Conservation (phyloP, 2,329 filamentous ascomycete genomes). For the Aspergillus costaricaensis region DNA sequence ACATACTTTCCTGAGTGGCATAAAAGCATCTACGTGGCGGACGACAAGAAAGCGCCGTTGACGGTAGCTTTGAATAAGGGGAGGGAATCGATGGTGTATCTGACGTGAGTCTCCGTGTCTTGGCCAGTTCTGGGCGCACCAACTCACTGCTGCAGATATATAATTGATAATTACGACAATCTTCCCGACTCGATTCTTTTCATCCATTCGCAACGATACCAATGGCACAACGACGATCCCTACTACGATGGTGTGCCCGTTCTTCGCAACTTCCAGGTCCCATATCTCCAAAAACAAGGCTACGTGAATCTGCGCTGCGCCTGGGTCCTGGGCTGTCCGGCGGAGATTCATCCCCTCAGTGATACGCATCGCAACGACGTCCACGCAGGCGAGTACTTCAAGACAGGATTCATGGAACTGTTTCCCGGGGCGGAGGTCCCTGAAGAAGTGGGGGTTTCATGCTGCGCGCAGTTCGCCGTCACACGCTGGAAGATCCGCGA, state of each 20-base stretch:
- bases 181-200: slow-evolving; percentile 46
- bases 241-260: slow-evolving; percentile 54
- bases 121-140: background rate
- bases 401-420: slow-evolving; percentile 51
- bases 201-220: slow-evolving; percentile 43
- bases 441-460: slow-evolving; percentile 51
- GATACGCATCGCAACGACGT: slow-evolving; percentile 47
- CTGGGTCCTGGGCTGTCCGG: slow-evolving; percentile 55
- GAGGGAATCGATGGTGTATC: slow-evolving; percentile 47
- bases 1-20: slow-evolving; percentile 50
- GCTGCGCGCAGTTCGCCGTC: slow-evolving; percentile 59
- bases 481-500: slow-evolving; percentile 50
- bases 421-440: slow-evolving; percentile 48
- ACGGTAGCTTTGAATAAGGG: slow-evolving; percentile 52
- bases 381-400: slow-evolving; percentile 53
- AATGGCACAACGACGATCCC: slow-evolving; percentile 55
- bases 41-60: slow-evolving; percentile 51
- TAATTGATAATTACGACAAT: slow-evolving; percentile 46
- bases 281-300: slow-evolving; percentile 52
- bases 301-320: slow-evolving; percentile 58
- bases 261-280: slow-evolving; percentile 51
- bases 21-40: slow-evolving; percentile 58
- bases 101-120: slow-evolving; percentile 37
- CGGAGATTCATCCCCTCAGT: slow-evolving; percentile 51
- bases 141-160: slow-evolving; percentile 33